Percentiles rank a stretch among this genome's conserved stretches.
Conservation (phyloP, 257 asterid species). For the Primulina huaijiensis region DNA sequence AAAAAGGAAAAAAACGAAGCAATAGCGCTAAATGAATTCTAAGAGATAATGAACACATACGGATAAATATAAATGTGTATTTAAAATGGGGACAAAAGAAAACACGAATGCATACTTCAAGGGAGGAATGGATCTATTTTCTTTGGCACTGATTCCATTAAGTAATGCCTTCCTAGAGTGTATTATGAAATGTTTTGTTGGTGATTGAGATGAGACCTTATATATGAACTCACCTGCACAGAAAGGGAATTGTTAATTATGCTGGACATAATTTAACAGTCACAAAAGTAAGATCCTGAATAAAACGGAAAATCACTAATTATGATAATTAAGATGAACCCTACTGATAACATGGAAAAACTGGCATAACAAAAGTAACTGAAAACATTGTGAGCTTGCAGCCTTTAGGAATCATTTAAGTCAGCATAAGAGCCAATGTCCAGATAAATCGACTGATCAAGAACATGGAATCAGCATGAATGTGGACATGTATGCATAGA, state of each 20-base stretch:
- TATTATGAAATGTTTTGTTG: conserved; percentile 82
- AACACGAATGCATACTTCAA: conserved; percentile 50
- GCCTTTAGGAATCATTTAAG: not conserved
- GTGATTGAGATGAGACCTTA: conserved; percentile 89
- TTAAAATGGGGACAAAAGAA: conserved; percentile 9
- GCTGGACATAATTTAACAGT: conserved; percentile 5
- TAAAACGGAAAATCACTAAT: conserved; percentile 18
- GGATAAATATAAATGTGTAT: too few species aligned
- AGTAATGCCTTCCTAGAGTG: conserved; percentile 96
- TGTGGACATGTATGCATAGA: not conserved
- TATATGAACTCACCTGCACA: conserved; percentile 88
- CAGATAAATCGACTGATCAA: not conserved
- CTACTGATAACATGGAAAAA: not conserved
- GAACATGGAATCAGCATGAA: not conserved
- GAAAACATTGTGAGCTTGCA: conserved; percentile 1
- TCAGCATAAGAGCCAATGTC: conserved; percentile 1
- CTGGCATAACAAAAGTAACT: not conserved
- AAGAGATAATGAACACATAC: too few species aligned
- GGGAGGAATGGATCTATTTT: conserved; percentile 88
- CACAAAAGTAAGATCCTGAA: conserved; percentile 6
- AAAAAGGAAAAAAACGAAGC: too few species aligned
- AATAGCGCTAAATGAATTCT: not conserved
- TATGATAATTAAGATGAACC: conserved; percentile 1
- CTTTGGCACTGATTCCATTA: conserved; percentile 88
- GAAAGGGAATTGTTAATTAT: conserved; percentile 20